Conservation (phyloP, 495 filamentous ascomycete species). For the Echria macrotheca region DNA sequence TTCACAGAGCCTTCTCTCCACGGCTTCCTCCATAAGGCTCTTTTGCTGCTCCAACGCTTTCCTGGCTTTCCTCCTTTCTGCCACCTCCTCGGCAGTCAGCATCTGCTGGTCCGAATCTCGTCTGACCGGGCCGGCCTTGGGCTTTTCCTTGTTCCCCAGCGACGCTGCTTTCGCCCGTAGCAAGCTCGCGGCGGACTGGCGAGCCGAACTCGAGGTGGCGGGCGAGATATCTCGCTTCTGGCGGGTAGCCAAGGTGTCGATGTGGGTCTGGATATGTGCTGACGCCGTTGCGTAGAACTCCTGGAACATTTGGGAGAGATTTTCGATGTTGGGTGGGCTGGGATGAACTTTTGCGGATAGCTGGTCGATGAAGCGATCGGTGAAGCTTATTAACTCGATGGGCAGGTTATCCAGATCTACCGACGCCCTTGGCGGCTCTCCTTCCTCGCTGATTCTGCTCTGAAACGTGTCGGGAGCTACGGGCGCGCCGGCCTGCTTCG, state of each 20-base stretch:
- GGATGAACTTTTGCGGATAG: conserved; percentile 82
- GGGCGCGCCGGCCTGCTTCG: conserved; percentile 13
- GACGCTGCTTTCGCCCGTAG: conserved; percentile 48
- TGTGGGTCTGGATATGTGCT: conserved; percentile 80
- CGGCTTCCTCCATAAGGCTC: conserved; percentile 78
- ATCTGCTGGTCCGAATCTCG: conserved; percentile 69
- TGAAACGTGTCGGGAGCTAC: conserved; percentile 44
- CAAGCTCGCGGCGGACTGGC: conserved; percentile 47
- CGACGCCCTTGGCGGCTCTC: conserved; percentile 50
- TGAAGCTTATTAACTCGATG: conserved; percentile 83
- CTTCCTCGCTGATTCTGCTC: conserved; percentile 47
- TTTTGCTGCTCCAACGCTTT: conserved; percentile 71
- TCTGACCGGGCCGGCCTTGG: conserved; percentile 29
- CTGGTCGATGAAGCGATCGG: conserved; percentile 92
- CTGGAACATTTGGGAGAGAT: conserved; percentile 82
- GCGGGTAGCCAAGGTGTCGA: conserved; percentile 69
- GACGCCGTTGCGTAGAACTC: conserved; percentile 86
- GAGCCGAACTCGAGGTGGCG: conserved; percentile 43
- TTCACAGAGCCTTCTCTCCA: conserved; percentile 84
- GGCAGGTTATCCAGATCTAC: conserved; percentile 80
- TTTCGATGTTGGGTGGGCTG: conserved; percentile 76
- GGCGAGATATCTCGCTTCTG: conserved; percentile 60
- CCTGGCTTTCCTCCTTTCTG: conserved; percentile 69
- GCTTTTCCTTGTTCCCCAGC: conserved; percentile 44
- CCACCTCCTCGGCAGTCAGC: conserved; percentile 82